Base-by-base conservation (phyloP, 2,329 filamentous ascomycete species). In the Ophiocordyceps robertsii region DNA sequence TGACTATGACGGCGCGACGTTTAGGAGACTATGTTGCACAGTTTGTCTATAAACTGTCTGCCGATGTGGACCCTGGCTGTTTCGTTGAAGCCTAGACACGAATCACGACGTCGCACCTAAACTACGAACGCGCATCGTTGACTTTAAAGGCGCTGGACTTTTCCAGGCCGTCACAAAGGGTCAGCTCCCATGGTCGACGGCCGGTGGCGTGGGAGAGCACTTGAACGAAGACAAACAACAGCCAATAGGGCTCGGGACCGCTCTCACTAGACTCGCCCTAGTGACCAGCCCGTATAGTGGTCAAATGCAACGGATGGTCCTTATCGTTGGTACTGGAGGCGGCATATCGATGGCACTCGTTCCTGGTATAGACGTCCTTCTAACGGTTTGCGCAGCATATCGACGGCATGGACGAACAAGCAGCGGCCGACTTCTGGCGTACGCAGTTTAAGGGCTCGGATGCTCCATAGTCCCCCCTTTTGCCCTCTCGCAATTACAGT, bases 241-340 rank as follows among this genome's bases (percentile, higher is more conserved):
- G 4, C 16, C 31, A 2, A 49, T 45, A 43, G 47, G 43, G 16
- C 39, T 52, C 6, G 49, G 48, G 1, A 45, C 41, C 6, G 42
- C 45, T 21, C 43, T 53, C 1, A 43, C 39, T 2, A 39, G 46
- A 12, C 46, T 44, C 35, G 41, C 38, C 6, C 39, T 50, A 4
- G 33, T 50, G 4, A 16, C 37, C 4, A 35, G 11, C 2, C 21
- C 17, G 4, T 6, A 16, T 1, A 36, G 31, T 11, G 38, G 42
- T 2, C 29, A 38, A 2, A 39, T 32, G 5, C 40, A 29, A 75
- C 42, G 70, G 70, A 17, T 72, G 68, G 68, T 67, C 63, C 0
- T 62, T 69, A 61, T 60, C 63, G 3, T 51, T 69, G 8, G 38
- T 55, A 3, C 36, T 55, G 13, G 43, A 47, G 12, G 24, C 40